phyloP scores from a whole-genome alignment of 1,284 basidiomycete species.

The Athelia sp. region DNA sequence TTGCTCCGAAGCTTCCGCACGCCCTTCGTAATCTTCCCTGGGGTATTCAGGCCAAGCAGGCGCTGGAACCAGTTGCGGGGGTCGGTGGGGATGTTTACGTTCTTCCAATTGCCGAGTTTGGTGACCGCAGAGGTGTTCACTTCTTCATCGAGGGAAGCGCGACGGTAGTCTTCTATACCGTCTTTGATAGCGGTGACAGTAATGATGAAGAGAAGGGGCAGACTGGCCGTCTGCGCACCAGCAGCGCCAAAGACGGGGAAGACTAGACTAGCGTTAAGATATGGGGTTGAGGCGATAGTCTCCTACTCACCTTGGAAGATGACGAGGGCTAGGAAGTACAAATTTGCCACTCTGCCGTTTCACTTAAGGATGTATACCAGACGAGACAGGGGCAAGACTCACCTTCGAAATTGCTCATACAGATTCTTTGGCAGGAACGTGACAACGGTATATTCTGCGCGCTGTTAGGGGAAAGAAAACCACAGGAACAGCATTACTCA shows the following conservation, averaged over 20 bases:
- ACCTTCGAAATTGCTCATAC: conserved; percentile 87
- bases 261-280: conserved; percentile 37
- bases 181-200: conserved; percentile 92
- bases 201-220: conserved; percentile 88
- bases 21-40: conserved; percentile 78
- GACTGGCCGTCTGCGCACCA: conserved; percentile 76
- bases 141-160: conserved; percentile 82
- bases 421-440: conserved; percentile 95
- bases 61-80: conserved; percentile 73
- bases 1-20: conserved; percentile 81
- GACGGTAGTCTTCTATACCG: conserved; percentile 90
- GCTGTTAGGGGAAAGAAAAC: conserved; percentile 5
- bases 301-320: conserved; percentile 68
- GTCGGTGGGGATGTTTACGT: conserved; percentile 84
- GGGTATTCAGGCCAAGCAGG: conserved; percentile 60
- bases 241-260: conserved; percentile 91
- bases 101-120: conserved; percentile 82
- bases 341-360: conserved; percentile 72
- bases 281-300: neutral
- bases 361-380: conserved; percentile 8
- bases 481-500: conserved; percentile 37
- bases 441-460: conserved; percentile 81
- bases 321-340: conserved; percentile 87
- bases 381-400: conserved; percentile 17
- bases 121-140: conserved; percentile 90